Evolutionary conservation across 495 filamentous ascomycete genomes (phyloP).

Genomic region (Aspergillus cavernicola): DNA sequence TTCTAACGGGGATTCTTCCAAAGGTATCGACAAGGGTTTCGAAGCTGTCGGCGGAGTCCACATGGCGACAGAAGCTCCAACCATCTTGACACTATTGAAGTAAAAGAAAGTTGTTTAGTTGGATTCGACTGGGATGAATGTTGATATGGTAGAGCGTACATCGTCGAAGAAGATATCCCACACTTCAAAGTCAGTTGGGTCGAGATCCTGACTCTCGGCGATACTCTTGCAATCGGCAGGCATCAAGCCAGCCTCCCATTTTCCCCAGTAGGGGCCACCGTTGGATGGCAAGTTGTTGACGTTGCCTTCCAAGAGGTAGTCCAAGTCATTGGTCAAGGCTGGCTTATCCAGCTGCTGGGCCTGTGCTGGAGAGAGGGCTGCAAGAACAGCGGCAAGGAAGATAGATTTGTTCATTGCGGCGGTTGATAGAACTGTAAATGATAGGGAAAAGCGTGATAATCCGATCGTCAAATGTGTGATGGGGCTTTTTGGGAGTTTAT

Average conservation of each 20-base stretch:
- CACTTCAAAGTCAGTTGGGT: constrained; percentile 9
- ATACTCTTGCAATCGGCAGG: constrained; percentile 12
- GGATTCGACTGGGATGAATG: not conserved
- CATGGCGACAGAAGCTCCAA: constrained; percentile 7
- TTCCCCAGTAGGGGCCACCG: not conserved
- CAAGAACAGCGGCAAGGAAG: not conserved
- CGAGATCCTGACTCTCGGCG: constrained; percentile 2
- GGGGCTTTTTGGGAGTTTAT: not conserved
- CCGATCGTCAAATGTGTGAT: not conserved
- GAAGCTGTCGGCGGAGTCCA: not conserved
- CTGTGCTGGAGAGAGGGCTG: not conserved
- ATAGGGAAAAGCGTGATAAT: not conserved
- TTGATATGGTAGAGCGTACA: not conserved
- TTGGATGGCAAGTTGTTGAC: not conserved
- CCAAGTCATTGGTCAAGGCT: constrained; percentile 4
- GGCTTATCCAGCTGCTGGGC: not conserved
- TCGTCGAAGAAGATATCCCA: constrained; percentile 7
- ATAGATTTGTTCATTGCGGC: not conserved
- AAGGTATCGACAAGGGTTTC: constrained; percentile 5
- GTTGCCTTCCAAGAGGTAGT: constrained; percentile 4
- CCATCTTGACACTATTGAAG: constrained; percentile 2
- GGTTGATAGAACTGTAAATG: not conserved
- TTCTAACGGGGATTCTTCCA: not conserved
- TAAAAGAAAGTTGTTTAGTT: not conserved
- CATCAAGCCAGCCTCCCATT: constrained; percentile 4